Conservation (phyloP, 495 filamentous ascomycete genomes). For the Aspergillus avenaceus region DNA sequence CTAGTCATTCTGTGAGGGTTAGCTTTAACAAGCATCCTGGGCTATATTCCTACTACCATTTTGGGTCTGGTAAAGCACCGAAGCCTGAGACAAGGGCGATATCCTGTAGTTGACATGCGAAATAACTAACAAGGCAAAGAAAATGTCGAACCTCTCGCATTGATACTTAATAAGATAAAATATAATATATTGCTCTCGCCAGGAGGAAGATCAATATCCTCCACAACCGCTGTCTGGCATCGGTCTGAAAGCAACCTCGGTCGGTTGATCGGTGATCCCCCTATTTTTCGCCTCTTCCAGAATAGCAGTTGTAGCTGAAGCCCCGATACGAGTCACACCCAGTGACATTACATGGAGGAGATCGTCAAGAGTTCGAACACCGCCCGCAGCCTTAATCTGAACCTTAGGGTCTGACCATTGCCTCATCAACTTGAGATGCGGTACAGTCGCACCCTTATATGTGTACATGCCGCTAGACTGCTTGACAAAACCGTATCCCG, state of each 20-base stretch:
- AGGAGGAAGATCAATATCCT: conserved; percentile 21
- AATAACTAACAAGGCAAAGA: too few species aligned
- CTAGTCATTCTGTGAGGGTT: too few species aligned
- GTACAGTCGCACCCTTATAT: conserved; percentile 46
- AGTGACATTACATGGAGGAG: conserved; percentile 32
- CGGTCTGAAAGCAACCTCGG: conserved; percentile 21
- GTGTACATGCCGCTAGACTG: conserved; percentile 44
- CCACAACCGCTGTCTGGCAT: conserved; percentile 20
- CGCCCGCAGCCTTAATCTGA: conserved; percentile 55
- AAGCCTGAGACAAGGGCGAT: too few species aligned
- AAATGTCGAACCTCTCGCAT: too few species aligned
- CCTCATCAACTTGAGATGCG: conserved; percentile 51
- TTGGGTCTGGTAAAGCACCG: too few species aligned
- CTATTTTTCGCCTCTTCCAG: conserved; percentile 48
- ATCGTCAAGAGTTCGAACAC: conserved; percentile 38
- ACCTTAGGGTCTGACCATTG: conserved; percentile 37
- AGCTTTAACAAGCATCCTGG: too few species aligned
- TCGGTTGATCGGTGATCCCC: conserved; percentile 41
- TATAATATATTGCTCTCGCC: too few species aligned
- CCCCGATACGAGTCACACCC: conserved; percentile 45
- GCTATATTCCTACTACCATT: too few species aligned
- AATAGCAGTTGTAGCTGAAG: conserved; percentile 50
- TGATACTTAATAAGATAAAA: too few species aligned
- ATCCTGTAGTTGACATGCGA: too few species aligned
- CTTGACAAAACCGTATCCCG: conserved; percentile 56